Evolutionary conservation across 768 basidiomycete species (phyloP).

Genomic region (Rhizopogon sp.): DNA sequence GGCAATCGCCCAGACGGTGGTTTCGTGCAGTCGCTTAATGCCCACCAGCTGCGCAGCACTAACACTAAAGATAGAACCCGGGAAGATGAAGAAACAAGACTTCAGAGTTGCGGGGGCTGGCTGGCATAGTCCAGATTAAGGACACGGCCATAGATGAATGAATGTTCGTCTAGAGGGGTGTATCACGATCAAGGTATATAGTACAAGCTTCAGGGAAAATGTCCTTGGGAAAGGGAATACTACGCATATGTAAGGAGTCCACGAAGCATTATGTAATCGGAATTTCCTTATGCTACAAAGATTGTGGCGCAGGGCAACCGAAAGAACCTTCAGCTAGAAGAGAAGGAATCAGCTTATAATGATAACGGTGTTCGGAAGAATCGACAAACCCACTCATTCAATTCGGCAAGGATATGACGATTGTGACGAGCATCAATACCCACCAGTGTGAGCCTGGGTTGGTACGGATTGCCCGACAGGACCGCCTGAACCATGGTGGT

Average conservation of each 20-base stretch:
- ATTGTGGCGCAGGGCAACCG: slow-evolving; percentile 36
- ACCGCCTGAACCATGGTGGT: slow-evolving; percentile 20
- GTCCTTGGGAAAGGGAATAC: background rate
- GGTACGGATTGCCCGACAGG: slow-evolving; percentile 32
- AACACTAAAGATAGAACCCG: slow-evolving; percentile 22
- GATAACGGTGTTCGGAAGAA: background rate
- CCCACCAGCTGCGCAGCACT: slow-evolving; percentile 11
- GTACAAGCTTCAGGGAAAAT: background rate
- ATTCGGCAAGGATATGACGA: background rate
- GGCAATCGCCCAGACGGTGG: slow-evolving; percentile 4
- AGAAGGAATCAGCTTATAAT: background rate
- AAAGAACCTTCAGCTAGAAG: slow-evolving; percentile 39
- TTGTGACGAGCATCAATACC: slow-evolving; percentile 22
- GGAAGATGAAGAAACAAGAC: slow-evolving; percentile 15
- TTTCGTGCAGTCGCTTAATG: slow-evolving; percentile 12
- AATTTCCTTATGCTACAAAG: slow-evolving; percentile 8
- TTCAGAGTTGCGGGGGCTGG: background rate
- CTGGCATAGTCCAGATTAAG: background rate
- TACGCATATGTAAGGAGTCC: background rate
- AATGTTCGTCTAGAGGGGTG: background rate
- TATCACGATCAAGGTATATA: background rate
- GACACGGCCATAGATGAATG: background rate
- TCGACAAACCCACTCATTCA: background rate
- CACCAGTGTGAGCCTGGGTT: slow-evolving; percentile 44
- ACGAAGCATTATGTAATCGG: background rate